phyloP scores from a whole-genome alignment of 1,139 yeast genomes.

The Suhomyces maxii region DNA sequence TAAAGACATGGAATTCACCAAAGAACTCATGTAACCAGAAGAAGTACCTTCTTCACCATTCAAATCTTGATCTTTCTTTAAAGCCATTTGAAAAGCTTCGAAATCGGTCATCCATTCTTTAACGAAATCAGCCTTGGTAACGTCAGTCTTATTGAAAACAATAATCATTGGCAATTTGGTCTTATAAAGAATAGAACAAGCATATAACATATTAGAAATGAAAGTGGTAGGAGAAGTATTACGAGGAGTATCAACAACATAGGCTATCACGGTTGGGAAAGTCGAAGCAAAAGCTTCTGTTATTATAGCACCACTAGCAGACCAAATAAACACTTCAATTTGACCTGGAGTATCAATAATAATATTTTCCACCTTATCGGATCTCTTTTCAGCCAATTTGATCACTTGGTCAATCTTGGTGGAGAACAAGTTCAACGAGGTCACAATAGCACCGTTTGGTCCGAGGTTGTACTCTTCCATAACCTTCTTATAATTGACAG shows the following conservation, averaged over 20 bases:
- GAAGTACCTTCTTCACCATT: conserved; percentile 72
- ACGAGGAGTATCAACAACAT: conserved; percentile 95
- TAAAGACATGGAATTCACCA: conserved; percentile 91
- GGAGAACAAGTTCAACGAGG: conserved; percentile 85
- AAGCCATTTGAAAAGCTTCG: conserved; percentile 82
- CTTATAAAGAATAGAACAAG: conserved; percentile 94
- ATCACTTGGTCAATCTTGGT: conserved; percentile 97
- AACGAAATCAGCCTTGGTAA: conserved; percentile 79
- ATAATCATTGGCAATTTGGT: conserved; percentile 96
- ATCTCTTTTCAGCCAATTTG: conserved; percentile 76
- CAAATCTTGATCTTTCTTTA: conserved; percentile 59
- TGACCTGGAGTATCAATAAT: conserved; percentile 98
- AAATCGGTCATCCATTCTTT: conserved; percentile 98
- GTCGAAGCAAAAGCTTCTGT: conserved; percentile 96
- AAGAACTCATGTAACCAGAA: conserved; percentile 91
- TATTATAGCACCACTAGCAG: conserved; percentile 94
- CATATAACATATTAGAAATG: conserved; percentile 97
- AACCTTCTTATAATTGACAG: conserved; percentile 92
- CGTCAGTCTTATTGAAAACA: conserved; percentile 95
- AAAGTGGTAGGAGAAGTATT: conserved; percentile 93
- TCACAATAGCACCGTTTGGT: conserved; percentile 98
- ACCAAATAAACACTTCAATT: conserved; percentile 95
- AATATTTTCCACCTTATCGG: conserved; percentile 64
- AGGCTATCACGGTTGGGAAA: conserved; percentile 93
- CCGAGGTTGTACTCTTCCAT: conserved; percentile 93